A percentile compares a stretch with the other conserved stretches of the same genome.
phyloP scores from a whole-genome alignment of 2,329 filamentous ascomycete species.

The Exophiala oligosperma region DNA sequence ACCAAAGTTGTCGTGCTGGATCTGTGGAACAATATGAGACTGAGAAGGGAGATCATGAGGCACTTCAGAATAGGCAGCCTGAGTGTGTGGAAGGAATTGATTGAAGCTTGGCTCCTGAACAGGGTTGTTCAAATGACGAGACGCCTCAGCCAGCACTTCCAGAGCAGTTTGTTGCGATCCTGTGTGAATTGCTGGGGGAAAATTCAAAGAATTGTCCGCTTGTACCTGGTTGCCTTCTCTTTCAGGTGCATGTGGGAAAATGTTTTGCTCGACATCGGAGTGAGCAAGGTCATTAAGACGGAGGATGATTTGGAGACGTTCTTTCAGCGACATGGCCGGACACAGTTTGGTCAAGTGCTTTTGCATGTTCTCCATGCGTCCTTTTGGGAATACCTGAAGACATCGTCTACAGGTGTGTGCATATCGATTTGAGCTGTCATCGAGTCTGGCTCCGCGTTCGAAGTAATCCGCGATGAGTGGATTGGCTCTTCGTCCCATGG shows the following conservation, averaged over 20 bases:
- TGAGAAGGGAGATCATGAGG: no score
- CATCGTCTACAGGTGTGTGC: constrained; percentile 87
- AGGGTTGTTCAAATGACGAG: constrained; percentile 61
- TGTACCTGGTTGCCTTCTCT: constrained; percentile 17
- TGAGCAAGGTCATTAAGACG: constrained; percentile 70
- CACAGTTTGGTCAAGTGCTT: constrained; percentile 85
- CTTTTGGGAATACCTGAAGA: constrained; percentile 86
- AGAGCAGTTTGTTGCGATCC: constrained; percentile 73
- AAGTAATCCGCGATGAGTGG: constrained; percentile 86
- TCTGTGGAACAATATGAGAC: no score
- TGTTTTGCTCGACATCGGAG: constrained; percentile 24
- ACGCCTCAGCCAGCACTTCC: constrained; percentile 85
- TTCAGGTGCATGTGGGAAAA: constrained; percentile 22
- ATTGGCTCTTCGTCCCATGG: constrained; percentile 82
- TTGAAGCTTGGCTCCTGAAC: neutral
- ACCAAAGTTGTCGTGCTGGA: no score
- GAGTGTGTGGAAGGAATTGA: neutral
- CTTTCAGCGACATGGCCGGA: constrained; percentile 71
- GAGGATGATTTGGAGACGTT: constrained; percentile 73
- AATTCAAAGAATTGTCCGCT: constrained; percentile 34
- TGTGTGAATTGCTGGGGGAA: constrained; percentile 37
- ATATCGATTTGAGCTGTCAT: constrained; percentile 88
- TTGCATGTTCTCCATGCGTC: constrained; percentile 78
- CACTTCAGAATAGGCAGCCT: no score
- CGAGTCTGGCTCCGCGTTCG: constrained; percentile 79